phyloP scores from a whole-genome alignment of 2,329 filamentous ascomycete species.

The Fulvia fulva region DNA sequence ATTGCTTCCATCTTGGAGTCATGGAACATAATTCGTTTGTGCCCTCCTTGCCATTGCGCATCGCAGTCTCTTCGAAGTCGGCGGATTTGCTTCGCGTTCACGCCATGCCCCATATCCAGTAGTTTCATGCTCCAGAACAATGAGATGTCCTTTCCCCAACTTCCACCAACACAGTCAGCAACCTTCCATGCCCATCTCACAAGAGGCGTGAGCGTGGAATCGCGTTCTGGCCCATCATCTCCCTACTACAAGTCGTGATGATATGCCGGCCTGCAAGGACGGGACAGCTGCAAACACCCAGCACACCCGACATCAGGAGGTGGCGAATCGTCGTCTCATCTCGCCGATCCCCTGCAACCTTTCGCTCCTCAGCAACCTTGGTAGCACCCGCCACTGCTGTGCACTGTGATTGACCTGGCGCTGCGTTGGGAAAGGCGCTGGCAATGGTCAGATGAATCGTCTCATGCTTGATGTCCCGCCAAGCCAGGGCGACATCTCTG shows the following conservation, averaged over 20 bases:
- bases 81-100: too few species aligned
- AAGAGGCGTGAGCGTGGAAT: neutral
- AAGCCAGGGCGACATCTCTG: neutral
- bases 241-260: neutral
- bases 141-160: too few species aligned
- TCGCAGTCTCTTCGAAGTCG: too few species aligned
- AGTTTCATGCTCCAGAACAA: too few species aligned
- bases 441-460: conserved; percentile 5
- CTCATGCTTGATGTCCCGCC: conserved; percentile 3
- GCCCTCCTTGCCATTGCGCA: too few species aligned
- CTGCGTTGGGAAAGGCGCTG: neutral
- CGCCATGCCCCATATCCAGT: too few species aligned
- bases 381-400: neutral
- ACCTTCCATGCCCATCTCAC: neutral
- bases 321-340: neutral
- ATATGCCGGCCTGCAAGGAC: neutral
- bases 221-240: neutral
- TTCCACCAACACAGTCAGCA: too few species aligned
- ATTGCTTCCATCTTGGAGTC: too few species aligned
- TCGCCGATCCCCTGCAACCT: neutral
- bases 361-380: neutral
- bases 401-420: neutral
- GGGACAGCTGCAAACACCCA: neutral
- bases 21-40: too few species aligned
- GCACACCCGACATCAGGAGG: neutral